Evolutionary conservation across 176 grass and related monocot genomes (phyloP), one percentile per base, ranked within the genome.

Genomic region (Zoysia pacifica): DNA sequence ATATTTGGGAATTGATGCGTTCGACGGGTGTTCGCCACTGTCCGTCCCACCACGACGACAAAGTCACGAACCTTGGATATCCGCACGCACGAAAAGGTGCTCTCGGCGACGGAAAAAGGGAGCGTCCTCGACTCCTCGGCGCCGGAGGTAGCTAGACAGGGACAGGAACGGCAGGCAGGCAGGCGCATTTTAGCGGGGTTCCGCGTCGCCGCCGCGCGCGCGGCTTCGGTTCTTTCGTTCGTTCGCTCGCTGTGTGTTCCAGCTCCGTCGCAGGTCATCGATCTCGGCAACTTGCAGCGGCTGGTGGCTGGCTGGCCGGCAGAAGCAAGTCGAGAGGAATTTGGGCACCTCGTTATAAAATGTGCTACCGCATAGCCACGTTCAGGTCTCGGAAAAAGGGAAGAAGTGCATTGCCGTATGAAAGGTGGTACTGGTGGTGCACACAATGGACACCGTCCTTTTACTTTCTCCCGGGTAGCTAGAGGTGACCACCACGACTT

Each of bases 211-310:
- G 28, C 28, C 28, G 28, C 28, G 28, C 76, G 77, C 86, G 76
- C 86, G 86, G 81, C 69, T 74, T 52, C 63, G 76, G 86, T 79
- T 88, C 61, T 46, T 4, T 9, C 62, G 36, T 63, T 28, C 28
- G 28, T 28, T 28, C 28, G 28, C 28, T 66, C 48, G 2, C 16
- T 11, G 28, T 71, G 72, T 28, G 18, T 19, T 36, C 28, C 79
- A 69, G 36, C 71, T 87, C 73, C 36, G 69, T 68, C 47, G 86
- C 81, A 68, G 36, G 56, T 51, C 35, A n/a, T 36, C 19, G 18
- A n/a, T 36, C 19, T 2, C 55, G 19, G 20, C 60, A 18, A 43
- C 72, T 72, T 50, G 46, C 18, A 4, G 5, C 36, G 15, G 10
- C 18, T 35, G 61, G 5, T 11, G 15, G 10, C 16, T 35, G 61